Percentiles rank a stretch among this genome's conserved stretches.
Conservation (phyloP, 352 stramenopile genomes). For the Phytophthora multivora region DNA sequence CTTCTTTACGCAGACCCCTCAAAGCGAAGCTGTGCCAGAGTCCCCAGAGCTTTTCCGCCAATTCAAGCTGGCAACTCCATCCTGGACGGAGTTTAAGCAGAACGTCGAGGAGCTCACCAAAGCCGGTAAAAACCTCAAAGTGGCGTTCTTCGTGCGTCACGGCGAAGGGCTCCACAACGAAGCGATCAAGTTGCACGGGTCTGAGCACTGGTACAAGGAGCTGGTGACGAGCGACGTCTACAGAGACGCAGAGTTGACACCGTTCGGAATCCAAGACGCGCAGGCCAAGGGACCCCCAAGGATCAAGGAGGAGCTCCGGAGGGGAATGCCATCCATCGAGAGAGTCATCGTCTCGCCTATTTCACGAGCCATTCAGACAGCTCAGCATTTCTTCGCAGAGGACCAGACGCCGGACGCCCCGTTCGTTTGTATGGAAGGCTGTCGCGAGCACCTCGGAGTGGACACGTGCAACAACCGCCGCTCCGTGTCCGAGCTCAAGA, state of each 20-base stretch:
- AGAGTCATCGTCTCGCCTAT: slow-evolving; percentile 58
- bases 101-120: slow-evolving; percentile 1
- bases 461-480: slow-evolving; percentile 74
- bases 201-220: slow-evolving; percentile 60
- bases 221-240: slow-evolving; percentile 53
- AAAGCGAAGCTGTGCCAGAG: neutral
- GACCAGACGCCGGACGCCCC: slow-evolving; percentile 35
- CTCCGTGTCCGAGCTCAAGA: slow-evolving; percentile 41
- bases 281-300: slow-evolving; percentile 39
- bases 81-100: slow-evolving; percentile 17
- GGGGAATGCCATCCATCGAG: slow-evolving; percentile 62
- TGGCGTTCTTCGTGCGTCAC: slow-evolving; percentile 77
- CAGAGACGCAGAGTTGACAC: slow-evolving; percentile 63
- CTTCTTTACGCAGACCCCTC: slow-evolving; percentile 11
- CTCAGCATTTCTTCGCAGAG: slow-evolving; percentile 54
- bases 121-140: slow-evolving; percentile 39
- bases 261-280: slow-evolving; percentile 56
- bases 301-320: slow-evolving; percentile 41
- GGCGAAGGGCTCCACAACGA: slow-evolving; percentile 75
- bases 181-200: slow-evolving; percentile 56
- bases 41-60: slow-evolving; percentile 13
- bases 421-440: slow-evolving; percentile 66
- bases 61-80: slow-evolving; percentile 15
- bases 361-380: slow-evolving; percentile 71
- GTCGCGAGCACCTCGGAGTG: slow-evolving; percentile 62